Base-by-base conservation (phyloP, 2,329 filamentous ascomycete genomes). In the Diaporthe citrichinensis region DNA sequence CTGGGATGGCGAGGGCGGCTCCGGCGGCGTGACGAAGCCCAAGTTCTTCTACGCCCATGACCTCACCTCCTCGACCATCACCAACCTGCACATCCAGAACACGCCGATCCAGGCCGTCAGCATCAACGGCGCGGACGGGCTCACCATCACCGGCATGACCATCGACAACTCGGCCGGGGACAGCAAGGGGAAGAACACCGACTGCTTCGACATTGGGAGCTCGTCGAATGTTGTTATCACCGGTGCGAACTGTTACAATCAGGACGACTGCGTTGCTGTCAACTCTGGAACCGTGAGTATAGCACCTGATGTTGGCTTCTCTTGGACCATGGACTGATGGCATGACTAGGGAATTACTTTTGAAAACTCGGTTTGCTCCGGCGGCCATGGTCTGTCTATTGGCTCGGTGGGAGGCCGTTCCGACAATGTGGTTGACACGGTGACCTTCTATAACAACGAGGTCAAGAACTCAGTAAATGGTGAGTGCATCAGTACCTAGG, bases 21-120 rank as follows among this genome's bases (percentile, higher is more conserved):
- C 91, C 79, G 90, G 90, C 36, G 91, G 91, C 80, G 87, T 87
- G 83, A 90, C 82, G 46, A 92, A 93, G 87, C 91, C 91, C 78
- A 90, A 92, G 85, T 85, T 92, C 85, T 92, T 92, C 86, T 86
- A 84, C 73, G 85, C 86, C 14, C 87, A 91, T 80, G 84, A 83
- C 73, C 79, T 92, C 75, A 89, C 82, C 55, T 81, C 84, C 59
- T 90, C 88, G 14, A 81, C 80, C 51, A 90, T 90, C 82, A 83
- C 81, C 25, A 82, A 84, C 73, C 80, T 91, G 67, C 88, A 88
- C 78, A 84, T 90, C 78, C 84, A 87, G 81, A 90, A 91, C 82
- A 87, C 87, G 17, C 89, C 89, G 3, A 87, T 90, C 4, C 89
- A 91, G 78, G 85, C 82, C 55, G 88, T 91, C 82, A 86, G 78